Conservation (phyloP, 2,329 filamentous ascomycete species). For the Aspergillus niger region DNA sequence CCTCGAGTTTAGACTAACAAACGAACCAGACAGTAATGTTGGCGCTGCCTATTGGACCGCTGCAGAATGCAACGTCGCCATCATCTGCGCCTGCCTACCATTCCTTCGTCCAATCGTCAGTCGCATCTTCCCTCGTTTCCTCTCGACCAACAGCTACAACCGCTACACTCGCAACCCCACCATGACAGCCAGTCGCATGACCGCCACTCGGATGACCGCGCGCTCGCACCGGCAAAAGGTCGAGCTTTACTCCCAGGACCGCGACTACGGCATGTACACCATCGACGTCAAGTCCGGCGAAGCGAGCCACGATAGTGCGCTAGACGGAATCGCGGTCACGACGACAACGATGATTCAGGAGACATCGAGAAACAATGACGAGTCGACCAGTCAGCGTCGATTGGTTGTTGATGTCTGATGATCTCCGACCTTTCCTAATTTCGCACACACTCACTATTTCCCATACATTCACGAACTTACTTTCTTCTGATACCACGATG, state of each 20-base stretch:
- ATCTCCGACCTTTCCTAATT: background rate
- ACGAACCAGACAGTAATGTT: slow-evolving; percentile 28
- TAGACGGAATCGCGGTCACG: slow-evolving; percentile 34
- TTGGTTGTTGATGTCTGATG: slow-evolving; percentile 25
- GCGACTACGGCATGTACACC: slow-evolving; percentile 32
- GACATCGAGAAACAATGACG: slow-evolving; percentile 17
- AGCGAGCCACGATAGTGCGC: slow-evolving; percentile 9
- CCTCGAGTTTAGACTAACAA: background rate
- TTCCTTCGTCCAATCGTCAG: slow-evolving; percentile 42
- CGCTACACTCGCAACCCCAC: slow-evolving; percentile 24
- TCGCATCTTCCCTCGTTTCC: slow-evolving; percentile 41
- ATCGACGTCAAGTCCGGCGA: slow-evolving; percentile 31
- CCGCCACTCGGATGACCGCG: slow-evolving; percentile 12
- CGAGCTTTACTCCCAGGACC: slow-evolving; percentile 24
- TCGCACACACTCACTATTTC: background rate
- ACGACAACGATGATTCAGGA: slow-evolving; percentile 38
- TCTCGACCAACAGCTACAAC: slow-evolving; percentile 33
- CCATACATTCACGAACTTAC: background rate
- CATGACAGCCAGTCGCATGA: slow-evolving; percentile 13
- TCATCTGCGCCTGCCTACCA: slow-evolving; percentile 46
- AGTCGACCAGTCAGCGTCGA: slow-evolving; percentile 25
- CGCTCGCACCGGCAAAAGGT: slow-evolving; percentile 16
- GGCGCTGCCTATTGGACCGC: slow-evolving; percentile 48
- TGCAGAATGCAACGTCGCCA: slow-evolving; percentile 46
- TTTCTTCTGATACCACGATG: background rate